phyloP scores from a whole-genome alignment of 139 green algal genomes.

The Tetratostichococcus sp. region DNA sequence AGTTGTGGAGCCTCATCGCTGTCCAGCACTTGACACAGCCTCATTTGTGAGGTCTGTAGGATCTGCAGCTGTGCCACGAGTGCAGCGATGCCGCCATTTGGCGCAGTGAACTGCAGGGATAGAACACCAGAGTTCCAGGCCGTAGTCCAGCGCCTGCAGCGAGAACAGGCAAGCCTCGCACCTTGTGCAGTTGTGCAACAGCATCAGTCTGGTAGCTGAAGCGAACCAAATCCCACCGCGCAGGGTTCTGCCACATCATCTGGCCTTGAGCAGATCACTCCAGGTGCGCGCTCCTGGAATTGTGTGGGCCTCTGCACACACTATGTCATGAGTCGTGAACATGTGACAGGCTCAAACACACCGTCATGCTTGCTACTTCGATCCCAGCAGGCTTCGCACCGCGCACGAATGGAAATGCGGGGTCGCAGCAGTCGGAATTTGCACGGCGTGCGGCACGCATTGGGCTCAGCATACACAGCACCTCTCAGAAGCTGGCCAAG shows the following conservation, averaged over 20 bases:
- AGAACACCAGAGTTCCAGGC: constrained; percentile 56
- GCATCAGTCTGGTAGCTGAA: no score
- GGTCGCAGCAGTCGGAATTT: constrained; percentile 76
- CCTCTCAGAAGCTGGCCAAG: constrained; percentile 86
- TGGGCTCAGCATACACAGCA: constrained; percentile 89
- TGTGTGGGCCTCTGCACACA: no score
- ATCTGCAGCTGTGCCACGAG: not conserved
- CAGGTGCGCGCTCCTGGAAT: no score
- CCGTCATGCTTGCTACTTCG: no score
- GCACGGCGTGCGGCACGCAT: constrained; percentile 76
- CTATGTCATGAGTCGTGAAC: no score
- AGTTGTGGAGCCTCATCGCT: no score
- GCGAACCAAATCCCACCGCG: no score
- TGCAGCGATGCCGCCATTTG: constrained; percentile 6
- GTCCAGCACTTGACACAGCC: no score
- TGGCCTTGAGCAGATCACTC: constrained; percentile 1
- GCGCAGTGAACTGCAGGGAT: constrained; percentile 26
- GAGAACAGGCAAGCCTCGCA: constrained; percentile 34
- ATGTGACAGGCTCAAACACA: no score
- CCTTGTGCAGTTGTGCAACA: no score
- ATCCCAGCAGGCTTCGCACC: not conserved
- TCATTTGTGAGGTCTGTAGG: not conserved
- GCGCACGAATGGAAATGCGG: constrained; percentile 7
- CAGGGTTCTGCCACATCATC: not conserved
- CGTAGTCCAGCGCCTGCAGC: constrained; percentile 44